phyloP scores from a whole-genome alignment of 352 stramenopile genomes.

The Phytophthora parvispora region DNA sequence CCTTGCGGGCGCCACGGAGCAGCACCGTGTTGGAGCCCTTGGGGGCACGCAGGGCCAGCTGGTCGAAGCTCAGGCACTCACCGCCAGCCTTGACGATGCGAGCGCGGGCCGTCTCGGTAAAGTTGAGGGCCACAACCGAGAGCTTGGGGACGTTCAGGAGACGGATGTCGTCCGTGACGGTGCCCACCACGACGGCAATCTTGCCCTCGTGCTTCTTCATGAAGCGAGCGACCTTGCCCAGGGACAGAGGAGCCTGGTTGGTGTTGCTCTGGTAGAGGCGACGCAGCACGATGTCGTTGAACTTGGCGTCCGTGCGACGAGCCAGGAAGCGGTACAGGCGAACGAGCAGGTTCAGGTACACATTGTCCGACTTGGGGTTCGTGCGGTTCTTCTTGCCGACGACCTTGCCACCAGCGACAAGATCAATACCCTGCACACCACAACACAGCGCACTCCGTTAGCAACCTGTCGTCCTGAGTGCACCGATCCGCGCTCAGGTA shows the following conservation, averaged over 20 bases:
- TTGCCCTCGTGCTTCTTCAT: slow-evolving; percentile 99
- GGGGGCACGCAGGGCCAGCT: slow-evolving; percentile 98
- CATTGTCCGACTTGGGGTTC: slow-evolving; percentile 99
- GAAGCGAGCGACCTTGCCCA: slow-evolving; percentile 97
- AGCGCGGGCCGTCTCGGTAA: slow-evolving; percentile 98
- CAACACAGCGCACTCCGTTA: slow-evolving; percentile 31
- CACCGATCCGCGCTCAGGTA: background rate
- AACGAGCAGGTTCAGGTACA: slow-evolving; percentile 99
- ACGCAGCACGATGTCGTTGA: slow-evolving; percentile 99
- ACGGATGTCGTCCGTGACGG: slow-evolving; percentile 99
- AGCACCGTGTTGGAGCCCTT: slow-evolving; percentile 99
- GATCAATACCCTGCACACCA: slow-evolving; percentile 98
- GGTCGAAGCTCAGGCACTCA: slow-evolving; percentile 99
- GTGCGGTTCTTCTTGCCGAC: slow-evolving; percentile 98
- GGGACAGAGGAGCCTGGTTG: slow-evolving; percentile 98
- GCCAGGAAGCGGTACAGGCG: slow-evolving; percentile 97
- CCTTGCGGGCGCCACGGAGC: slow-evolving; percentile 98
- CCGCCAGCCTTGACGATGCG: slow-evolving; percentile 98
- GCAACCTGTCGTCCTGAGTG: slow-evolving; percentile 6
- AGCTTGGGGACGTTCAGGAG: slow-evolving; percentile 98
- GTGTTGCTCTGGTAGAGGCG: slow-evolving; percentile 99
- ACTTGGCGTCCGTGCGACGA: slow-evolving; percentile 99
- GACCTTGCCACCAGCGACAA: slow-evolving; percentile 99
- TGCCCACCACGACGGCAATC: slow-evolving; percentile 98
- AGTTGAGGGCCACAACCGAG: slow-evolving; percentile 97